Conservation (phyloP, 2,329 filamentous ascomycete genomes). For the Trichoderma pleuroti region DNA sequence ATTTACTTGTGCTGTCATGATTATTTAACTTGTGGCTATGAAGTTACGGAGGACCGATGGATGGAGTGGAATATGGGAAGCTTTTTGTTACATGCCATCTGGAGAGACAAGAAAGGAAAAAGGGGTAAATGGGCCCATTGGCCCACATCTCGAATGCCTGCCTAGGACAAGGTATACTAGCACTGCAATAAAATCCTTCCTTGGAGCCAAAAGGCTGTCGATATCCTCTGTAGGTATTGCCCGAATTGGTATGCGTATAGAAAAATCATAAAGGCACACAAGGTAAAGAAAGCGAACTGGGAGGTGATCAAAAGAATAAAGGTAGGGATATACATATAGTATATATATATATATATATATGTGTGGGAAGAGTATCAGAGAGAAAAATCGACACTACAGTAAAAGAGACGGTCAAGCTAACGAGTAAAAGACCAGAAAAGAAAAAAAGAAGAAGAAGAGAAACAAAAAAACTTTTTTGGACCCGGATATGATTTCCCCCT, state of each 20-base stretch:
- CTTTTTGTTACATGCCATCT: background rate
- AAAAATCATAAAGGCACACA: background rate
- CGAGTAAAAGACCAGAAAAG: background rate
- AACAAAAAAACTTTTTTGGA: conserved; percentile 27
- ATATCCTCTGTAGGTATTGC: background rate
- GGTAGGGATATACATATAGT: background rate
- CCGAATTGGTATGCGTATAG: background rate
- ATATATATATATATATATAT: conserved; percentile 16
- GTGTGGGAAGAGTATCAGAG: background rate
- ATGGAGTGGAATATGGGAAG: background rate
- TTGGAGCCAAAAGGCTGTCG: background rate
- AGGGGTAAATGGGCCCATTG: background rate
- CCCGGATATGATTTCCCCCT: conserved; percentile 8
- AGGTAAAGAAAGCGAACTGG: background rate
- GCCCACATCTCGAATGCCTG: background rate
- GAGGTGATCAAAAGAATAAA: background rate
- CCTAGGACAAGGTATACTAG: background rate
- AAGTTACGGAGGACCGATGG: background rate
- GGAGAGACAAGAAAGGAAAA: background rate
- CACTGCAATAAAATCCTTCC: background rate
- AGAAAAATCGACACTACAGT: background rate
- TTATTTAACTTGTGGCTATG: background rate
- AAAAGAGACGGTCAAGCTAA: background rate
- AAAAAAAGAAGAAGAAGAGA: conserved; percentile 23
- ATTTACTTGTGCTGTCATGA: background rate